These are phyloP conservation scores for Epichloe baconii DNA, from an alignment of 2,329 filamentous ascomycete species.

Conservation along the genomic window DNA sequence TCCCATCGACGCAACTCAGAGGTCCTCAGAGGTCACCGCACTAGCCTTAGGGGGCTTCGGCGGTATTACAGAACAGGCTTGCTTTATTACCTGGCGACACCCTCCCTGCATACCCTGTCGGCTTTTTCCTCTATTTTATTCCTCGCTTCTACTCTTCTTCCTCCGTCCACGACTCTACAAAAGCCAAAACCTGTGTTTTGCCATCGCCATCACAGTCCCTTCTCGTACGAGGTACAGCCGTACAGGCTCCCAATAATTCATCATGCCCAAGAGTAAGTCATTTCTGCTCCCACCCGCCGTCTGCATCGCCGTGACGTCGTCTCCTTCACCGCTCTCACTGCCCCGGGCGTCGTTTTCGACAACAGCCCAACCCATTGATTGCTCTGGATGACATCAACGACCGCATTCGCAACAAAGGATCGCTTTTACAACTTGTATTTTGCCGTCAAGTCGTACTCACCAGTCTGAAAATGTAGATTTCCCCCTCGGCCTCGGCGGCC, in stretches of 20 bases:
- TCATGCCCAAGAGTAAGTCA: slow-evolving; percentile 10
- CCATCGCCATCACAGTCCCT: too few species aligned
- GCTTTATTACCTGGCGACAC: slow-evolving; percentile 2
- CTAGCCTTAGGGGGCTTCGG: too few species aligned
- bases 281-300: not conserved
- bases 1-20: too few species aligned
- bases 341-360: too few species aligned
- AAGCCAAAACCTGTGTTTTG: not conserved
- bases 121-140: not conserved
- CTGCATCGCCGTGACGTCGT: too few species aligned
- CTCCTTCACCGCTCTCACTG: too few species aligned
- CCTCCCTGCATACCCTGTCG: not conserved
- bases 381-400: too few species aligned
- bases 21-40: too few species aligned
- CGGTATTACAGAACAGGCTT: not conserved
- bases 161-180: not conserved
- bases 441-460: not conserved
- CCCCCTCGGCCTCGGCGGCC: slow-evolving; percentile 27
- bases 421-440: not conserved
- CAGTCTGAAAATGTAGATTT: slow-evolving; percentile 19
- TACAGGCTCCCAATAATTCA: not conserved
- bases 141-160: not conserved
- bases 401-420: too few species aligned
- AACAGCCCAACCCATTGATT: too few species aligned
- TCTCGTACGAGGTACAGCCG: not conserved